Conservation (phyloP, 2,329 filamentous ascomycete genomes). For the Elsinoe australis region DNA sequence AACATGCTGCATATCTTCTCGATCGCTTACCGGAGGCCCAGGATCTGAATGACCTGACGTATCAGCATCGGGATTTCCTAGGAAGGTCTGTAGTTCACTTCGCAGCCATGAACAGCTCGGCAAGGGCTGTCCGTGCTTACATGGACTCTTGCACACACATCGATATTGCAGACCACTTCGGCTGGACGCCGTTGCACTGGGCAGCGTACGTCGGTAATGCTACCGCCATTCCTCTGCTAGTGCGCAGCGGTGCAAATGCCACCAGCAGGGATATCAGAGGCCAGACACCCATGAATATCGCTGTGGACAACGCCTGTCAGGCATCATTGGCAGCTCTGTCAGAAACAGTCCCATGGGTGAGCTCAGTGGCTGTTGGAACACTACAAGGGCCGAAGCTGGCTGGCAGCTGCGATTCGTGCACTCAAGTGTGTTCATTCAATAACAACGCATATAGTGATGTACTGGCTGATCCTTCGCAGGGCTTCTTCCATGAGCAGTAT, state of each 20-base stretch:
- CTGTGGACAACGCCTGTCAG: not conserved
- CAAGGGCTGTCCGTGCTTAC: not conserved
- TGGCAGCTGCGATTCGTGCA: not conserved
- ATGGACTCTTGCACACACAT: not conserved
- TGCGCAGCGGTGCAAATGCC: not conserved
- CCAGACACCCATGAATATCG: not conserved
- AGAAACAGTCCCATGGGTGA: not conserved
- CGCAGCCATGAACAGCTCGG: not conserved
- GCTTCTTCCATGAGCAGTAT: too few species aligned
- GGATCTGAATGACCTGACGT: too few species aligned
- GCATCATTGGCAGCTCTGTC: not conserved
- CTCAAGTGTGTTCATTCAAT: slow-evolving; percentile 1
- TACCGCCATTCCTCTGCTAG: not conserved
- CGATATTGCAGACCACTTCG: not conserved
- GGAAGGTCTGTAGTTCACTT: not conserved
- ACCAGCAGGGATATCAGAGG: not conserved
- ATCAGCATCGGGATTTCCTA: not conserved
- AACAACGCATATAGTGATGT: too few species aligned
- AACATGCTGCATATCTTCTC: not conserved
- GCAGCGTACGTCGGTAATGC: not conserved
- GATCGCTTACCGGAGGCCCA: not conserved
- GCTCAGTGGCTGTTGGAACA: not conserved
- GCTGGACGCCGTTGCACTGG: not conserved
- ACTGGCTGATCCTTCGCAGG: too few species aligned
- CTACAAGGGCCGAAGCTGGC: not conserved